Base-by-base conservation (phyloP, 768 basidiomycete genomes). In the Rhodosporidiobolus odoratus region DNA sequence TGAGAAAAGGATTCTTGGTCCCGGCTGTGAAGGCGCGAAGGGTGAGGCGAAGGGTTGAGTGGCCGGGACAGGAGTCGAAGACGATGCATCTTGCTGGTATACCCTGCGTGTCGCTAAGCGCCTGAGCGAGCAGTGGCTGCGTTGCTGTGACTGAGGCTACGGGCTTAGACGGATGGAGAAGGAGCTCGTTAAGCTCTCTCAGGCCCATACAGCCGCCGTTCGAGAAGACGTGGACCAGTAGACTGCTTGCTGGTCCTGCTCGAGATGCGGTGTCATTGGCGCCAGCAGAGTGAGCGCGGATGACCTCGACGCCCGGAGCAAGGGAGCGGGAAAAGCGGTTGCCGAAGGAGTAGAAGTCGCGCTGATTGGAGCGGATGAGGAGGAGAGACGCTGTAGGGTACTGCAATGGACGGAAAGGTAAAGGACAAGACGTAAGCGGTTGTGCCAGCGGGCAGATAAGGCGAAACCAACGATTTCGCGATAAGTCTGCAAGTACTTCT, bases 51-150 rank as follows among this genome's bases (percentile, higher is more conserved):
- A 76, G 27, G 23, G 62, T 69, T 41, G 45, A 30, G 12, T 57
- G n/a, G 21, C 76, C 76, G 3, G 76, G 76, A 54, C 73, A 70
- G 25, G 76, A 77, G 63, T 77, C 76, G 34, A 74, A 72, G 32
- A 77, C 41, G 59, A 77, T 32, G 47, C 19, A 25, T 27, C 35
- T 41, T 16, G 63, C 58, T 47, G 69, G 64, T 4, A 61, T 25
- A 5, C 57, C 53, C 13, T 45, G n/a, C 43, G 43, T 13, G 43
- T 23, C 23, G 43, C 43, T 45, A 13, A 12, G 43, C 43, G 43
- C 43, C 43, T n/a, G n/a, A 45, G 12, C 23, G 43, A 45, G 43
- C 13, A 12, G 43, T 23, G 43, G 43, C 43, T 45, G 13, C 43
- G 13, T 45, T 45, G 57, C 30, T n/a, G 43, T 38, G 34, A 19